phyloP scores from a whole-genome alignment of 2,329 filamentous ascomycete genomes.

The Dactylellina leptospora region DNA sequence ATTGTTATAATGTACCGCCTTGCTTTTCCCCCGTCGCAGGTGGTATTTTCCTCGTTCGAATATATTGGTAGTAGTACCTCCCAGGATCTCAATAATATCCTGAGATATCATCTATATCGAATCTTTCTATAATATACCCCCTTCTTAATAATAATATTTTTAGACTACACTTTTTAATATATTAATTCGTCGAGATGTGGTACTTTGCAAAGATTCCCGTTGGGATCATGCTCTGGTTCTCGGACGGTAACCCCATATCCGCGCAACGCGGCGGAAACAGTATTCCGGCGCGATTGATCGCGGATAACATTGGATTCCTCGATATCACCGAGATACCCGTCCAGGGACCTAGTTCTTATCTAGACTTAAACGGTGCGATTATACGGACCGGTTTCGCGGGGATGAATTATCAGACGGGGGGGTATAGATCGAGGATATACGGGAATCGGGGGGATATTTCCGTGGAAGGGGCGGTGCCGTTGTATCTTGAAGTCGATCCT shows the following conservation, averaged over 20 bases:
- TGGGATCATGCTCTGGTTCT: constrained; percentile 27
- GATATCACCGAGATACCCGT: constrained; percentile 26
- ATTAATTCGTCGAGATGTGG: too few species aligned
- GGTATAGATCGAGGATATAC: not conserved
- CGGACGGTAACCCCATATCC: constrained; percentile 4
- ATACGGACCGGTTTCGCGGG: not conserved
- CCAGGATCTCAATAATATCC: too few species aligned
- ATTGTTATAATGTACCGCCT: too few species aligned
- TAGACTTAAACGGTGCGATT: constrained; percentile 11
- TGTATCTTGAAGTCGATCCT: constrained; percentile 22
- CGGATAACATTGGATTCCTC: constrained; percentile 9
- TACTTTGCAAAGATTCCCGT: constrained; percentile 16
- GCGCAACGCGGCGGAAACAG: constrained; percentile 9
- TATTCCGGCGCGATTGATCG: constrained; percentile 10
- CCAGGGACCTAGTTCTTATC: not conserved
- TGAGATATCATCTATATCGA: too few species aligned
- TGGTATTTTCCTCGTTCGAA: too few species aligned
- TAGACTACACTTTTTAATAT: too few species aligned
- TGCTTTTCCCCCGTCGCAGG: too few species aligned
- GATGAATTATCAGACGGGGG: not conserved
- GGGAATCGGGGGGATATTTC: not conserved
- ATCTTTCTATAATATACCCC: too few species aligned
- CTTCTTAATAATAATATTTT: too few species aligned
- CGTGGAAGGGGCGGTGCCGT: not conserved
- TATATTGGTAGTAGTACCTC: too few species aligned